Evolutionary conservation across 2,329 filamentous ascomycete genomes (phyloP), one percentile per base, ranked within the genome.

Genomic region (Aspergillus sp.): DNA sequence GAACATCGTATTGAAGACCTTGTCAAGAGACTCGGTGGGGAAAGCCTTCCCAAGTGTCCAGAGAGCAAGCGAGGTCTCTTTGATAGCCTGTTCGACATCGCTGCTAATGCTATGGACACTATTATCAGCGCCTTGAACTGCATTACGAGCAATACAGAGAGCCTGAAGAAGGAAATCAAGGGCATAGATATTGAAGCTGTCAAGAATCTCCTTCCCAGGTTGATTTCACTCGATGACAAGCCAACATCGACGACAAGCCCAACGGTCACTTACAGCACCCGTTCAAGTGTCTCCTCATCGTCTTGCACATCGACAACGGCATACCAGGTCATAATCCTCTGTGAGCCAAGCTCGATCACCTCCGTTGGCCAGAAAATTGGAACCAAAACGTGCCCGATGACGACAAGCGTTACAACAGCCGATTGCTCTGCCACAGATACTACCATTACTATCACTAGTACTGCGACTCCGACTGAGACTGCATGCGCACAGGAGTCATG

Each of bases 351-450:
- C 17, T 50, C 23, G 19, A 55, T 17, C 9, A 19, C 19, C 22
- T 23, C n/a, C 9, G 22, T 41, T 25, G 34, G 15, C 11, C 51
- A 46, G 15, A 50, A 51, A 3, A 25, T 51, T 23, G 28, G 43
- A 38, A 60, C 58, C 3, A 45, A 34, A 9, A 55, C 58, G 4
- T 60, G 58, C 34, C 48, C 45, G 15, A 23, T 19, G n/a, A 47
- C 58, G 6, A 46, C 52, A 13, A 55, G 45, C 31, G 23, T 55
- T 25, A 55, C 58, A 5, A 55, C 31, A 17, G 55, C 31, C 2
- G 51, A 51, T 4, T 60, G 58, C 52, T 48, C 58, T 11, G 58
- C 54, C n/a, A 60, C 58, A 15, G 51, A 22, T 17, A 51, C 58
- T 17, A 55, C 46, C 3, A 55, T 51, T 3, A 60, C 58, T 4